phyloP scores from a whole-genome alignment of 306 rosid species.

The Lathyrus oleraceus region DNA sequence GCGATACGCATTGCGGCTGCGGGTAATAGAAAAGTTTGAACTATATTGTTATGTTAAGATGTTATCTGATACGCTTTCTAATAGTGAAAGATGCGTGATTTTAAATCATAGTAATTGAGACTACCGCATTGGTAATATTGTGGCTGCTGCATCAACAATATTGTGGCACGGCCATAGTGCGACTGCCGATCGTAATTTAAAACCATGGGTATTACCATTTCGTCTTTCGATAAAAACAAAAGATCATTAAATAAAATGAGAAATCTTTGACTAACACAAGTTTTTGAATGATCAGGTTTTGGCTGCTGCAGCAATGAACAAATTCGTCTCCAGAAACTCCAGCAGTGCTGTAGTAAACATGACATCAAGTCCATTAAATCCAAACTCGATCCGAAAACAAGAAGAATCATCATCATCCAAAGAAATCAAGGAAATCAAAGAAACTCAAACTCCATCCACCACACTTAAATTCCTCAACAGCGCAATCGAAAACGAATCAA shows the following conservation, averaged over 20 bases:
- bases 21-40: too few relatives aligned
- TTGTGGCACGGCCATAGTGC: too few relatives aligned
- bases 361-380: slow-evolving; percentile 60
- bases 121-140: too few relatives aligned
- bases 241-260: not conserved
- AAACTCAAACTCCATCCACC: slow-evolving; percentile 34
- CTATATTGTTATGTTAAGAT: too few relatives aligned
- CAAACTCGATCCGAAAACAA: slow-evolving; percentile 27
- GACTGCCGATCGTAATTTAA: too few relatives aligned
- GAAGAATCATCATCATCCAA: slow-evolving; percentile 32
- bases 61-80: too few relatives aligned
- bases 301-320: slow-evolving; percentile 53
- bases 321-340: slow-evolving; percentile 48
- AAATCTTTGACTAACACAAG: not conserved
- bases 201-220: too few relatives aligned
- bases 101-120: too few relatives aligned
- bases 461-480: slow-evolving; percentile 68
- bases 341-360: slow-evolving; percentile 64
- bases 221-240: too few relatives aligned
- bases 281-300: slow-evolving; percentile 57
- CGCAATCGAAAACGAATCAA: slow-evolving; percentile 52
- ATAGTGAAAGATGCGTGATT: too few relatives aligned
- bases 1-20: too few relatives aligned
- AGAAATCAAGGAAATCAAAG: slow-evolving; percentile 26
- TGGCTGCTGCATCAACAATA: too few relatives aligned